Evolutionary conservation across 1,284 basidiomycete species (phyloP).

Genomic region (Microbotryum silenes-acaulis): DNA sequence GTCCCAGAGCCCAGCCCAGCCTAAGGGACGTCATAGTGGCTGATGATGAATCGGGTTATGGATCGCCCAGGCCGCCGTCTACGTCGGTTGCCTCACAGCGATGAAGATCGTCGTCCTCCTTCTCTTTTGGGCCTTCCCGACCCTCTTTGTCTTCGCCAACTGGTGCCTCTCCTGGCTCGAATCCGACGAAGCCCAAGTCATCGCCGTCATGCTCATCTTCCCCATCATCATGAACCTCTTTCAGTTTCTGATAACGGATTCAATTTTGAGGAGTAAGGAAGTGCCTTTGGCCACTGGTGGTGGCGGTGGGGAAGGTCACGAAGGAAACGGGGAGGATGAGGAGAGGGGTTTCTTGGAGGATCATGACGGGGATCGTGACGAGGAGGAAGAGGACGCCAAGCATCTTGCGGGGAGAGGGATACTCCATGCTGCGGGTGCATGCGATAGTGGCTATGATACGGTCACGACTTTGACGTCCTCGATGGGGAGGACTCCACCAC

Average conservation of each 20-base stretch:
- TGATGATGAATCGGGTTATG: not conserved
- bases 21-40: conserved; percentile 1
- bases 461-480: no score
- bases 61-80: conserved; percentile 66
- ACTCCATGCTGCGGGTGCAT: no score
- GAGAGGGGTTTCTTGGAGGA: no score
- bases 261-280: no score
- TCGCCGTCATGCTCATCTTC: conserved; percentile 75
- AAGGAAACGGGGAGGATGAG: no score
- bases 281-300: no score
- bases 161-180: conserved; percentile 74
- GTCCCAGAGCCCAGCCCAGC: not conserved
- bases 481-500: no score
- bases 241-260: conserved; percentile 18
- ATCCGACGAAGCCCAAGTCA: conserved; percentile 53
- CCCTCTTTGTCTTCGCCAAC: conserved; percentile 61
- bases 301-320: no score
- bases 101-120: conserved; percentile 84
- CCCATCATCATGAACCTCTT: conserved; percentile 45
- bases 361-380: no score
- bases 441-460: no score
- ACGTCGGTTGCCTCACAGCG: conserved; percentile 69
- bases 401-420: no score
- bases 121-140: conserved; percentile 52
- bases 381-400: no score